Evolutionary conservation across 805 yeast genomes (phyloP).

Genomic region (Monosporozyma siamensis): DNA sequence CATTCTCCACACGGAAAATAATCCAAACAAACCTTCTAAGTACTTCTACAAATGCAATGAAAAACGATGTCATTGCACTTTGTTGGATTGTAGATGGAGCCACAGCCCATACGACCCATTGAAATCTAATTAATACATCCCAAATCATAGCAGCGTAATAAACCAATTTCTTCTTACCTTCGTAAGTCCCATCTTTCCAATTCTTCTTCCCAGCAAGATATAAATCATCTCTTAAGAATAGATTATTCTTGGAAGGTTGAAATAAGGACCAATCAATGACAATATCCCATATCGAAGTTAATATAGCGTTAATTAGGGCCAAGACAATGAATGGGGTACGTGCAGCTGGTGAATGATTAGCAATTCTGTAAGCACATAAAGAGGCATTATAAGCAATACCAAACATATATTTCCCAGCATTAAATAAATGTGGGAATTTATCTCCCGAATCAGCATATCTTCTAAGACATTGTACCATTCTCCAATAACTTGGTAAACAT

Average conservation of each 20-base stretch:
- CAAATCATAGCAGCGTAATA: constrained; percentile 68
- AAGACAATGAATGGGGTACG: constrained; percentile 59
- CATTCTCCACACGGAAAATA: constrained; percentile 89
- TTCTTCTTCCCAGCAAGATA: constrained; percentile 42
- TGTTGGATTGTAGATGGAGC: constrained; percentile 74
- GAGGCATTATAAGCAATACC: constrained; percentile 61
- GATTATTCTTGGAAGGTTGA: constrained; percentile 48
- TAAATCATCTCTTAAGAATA: constrained; percentile 60
- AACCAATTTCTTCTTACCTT: constrained; percentile 30
- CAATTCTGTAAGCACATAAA: constrained; percentile 63
- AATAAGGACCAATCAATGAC: constrained; percentile 93
- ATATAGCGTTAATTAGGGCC: constrained; percentile 64
- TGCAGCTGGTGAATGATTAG: constrained; percentile 25
- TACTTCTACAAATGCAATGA: constrained; percentile 74
- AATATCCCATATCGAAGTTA: constrained; percentile 76
- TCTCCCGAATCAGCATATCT: constrained; percentile 91
- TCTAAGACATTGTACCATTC: constrained; percentile 81
- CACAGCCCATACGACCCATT: constrained; percentile 84
- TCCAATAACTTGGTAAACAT: constrained; percentile 81
- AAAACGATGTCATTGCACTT: constrained; percentile 77
- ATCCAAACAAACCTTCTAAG: constrained; percentile 83
- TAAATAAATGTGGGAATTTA: constrained; percentile 92
- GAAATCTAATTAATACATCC: constrained; percentile 72
- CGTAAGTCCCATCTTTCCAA: constrained; percentile 29
- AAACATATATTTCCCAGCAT: constrained; percentile 66